Base-by-base conservation (phyloP, 2,329 filamentous ascomycete genomes). In the Cercospora sesami region DNA sequence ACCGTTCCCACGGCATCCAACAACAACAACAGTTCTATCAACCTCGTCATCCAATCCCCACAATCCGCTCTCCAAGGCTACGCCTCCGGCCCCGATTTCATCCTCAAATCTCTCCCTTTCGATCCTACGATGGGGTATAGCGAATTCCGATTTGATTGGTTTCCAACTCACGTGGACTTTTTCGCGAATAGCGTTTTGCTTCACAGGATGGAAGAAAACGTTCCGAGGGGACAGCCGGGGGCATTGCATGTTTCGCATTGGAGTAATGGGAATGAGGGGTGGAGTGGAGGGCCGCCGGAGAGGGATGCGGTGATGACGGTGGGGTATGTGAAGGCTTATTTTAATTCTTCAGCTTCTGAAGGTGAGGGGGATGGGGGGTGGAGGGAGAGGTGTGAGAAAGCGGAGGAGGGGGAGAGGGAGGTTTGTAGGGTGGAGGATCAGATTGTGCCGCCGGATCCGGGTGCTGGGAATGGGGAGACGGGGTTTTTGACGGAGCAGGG, bases 131-230 rank as follows among this genome's bases (percentile, higher is more conserved):
- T 79, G 0, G 85, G 77, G 48, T 92, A 90, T 74, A 91, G 94
- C 79, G 91, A 94, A 79, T 93, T 93, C 75, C 89, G 91, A 42
- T 90, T 94, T 77, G 91, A 94, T 79, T 93, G 91, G 80, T 78
- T 88, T 16, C 84, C 86, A 0, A 83, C 82, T 0, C 81, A 81
- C 0, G 89, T 94, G 8, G 77, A 85, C 10, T 94, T 92, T 79
- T 93, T 89, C 75, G 89, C 87, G 1, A 91, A 94, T 77, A 86
- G 86, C 53, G 65, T 79, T 8, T 78, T 84, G 9, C 79, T 93
- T 14, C 89, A 91, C 82, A 81, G 78, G 0, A 75, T 82, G 2
- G 83, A 84, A 1, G 66, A 72, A 1, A 69, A 70, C 28, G 68
- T 77, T 3, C 91, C 91, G 0, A 82, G 3, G 2, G 21, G 81